These are phyloP conservation scores for Globisporangium cystogenes DNA, from an alignment of 352 stramenopile species.

Conservation along the genomic window DNA sequence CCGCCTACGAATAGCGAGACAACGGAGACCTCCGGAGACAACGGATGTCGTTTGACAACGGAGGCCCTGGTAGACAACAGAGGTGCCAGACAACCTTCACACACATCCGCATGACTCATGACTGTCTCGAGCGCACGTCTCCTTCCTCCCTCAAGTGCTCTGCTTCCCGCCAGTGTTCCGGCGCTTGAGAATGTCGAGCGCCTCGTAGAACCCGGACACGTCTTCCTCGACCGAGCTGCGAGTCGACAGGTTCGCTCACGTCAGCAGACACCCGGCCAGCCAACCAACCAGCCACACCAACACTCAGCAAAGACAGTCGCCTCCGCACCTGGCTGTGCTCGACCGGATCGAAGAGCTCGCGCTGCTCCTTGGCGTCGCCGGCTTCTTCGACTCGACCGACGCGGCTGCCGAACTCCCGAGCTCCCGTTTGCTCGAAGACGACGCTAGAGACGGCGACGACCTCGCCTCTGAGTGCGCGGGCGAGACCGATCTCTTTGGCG, in stretches of 20 bases:
- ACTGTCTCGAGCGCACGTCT: no score
- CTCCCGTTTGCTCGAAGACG: conserved; percentile 6
- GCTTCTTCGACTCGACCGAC: conserved; percentile 11
- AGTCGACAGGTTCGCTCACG: conserved; percentile 1
- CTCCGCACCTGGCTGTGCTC: conserved; percentile 30
- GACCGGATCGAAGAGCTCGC: conserved; percentile 9
- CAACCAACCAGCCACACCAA: neutral
- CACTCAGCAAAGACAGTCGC: neutral
- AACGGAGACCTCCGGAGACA: no score
- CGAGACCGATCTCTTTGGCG: conserved; percentile 18
- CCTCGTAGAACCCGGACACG: conserved; percentile 73
- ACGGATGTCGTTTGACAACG: no score
- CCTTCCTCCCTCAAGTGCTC: neutral
- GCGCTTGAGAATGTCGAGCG: conserved; percentile 67
- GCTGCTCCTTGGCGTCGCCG: neutral
- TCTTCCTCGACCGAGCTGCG: conserved; percentile 63
- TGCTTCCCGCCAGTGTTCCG: conserved; percentile 34
- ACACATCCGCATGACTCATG: no score
- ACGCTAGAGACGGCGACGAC: neutral
- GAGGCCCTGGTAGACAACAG: no score
- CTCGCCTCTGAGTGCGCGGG: conserved; percentile 19
- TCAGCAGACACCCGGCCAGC: neutral
- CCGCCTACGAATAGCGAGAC: no score
- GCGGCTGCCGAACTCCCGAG: neutral
- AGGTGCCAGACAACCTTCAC: no score